Percentiles rank a stretch among this genome's conserved stretches.
These are phyloP conservation scores for Umbelopsis sp. DNA, from an alignment of 371 early-diverging fungal genomes.

Conservation along the genomic window DNA sequence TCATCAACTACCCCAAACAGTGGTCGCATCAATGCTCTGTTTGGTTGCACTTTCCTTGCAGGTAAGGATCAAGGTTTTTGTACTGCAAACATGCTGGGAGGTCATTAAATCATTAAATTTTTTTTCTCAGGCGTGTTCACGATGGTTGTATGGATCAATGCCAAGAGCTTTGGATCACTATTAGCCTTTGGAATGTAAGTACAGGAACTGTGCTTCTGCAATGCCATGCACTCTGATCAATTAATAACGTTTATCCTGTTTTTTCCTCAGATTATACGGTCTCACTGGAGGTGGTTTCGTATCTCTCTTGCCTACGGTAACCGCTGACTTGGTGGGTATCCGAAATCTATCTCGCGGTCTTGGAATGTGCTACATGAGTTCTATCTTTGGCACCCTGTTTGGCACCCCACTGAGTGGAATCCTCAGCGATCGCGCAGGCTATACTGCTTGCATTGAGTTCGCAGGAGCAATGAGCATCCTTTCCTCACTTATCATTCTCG, in stretches of 20 bases:
- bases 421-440: conserved; percentile 42
- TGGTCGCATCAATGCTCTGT: conserved; percentile 56
- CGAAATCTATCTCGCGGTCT: conserved; percentile 44
- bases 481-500: conserved; percentile 30
- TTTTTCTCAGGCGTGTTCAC: conserved; percentile 40
- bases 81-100: too few relatives aligned
- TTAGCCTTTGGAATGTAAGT: conserved; percentile 46
- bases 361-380: conserved; percentile 44
- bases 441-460: conserved; percentile 56
- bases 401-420: conserved; percentile 55
- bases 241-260: conserved; percentile 8
- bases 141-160: conserved; percentile 68
- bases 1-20: not conserved
- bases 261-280: conserved; percentile 34
- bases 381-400: conserved; percentile 45
- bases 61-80: conserved; percentile 23
- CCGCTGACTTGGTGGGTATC: conserved; percentile 51
- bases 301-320: conserved; percentile 48
- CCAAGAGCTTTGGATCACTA: conserved; percentile 45
- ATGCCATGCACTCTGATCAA: conserved; percentile 23
- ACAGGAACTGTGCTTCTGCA: conserved; percentile 34
- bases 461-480: conserved; percentile 45
- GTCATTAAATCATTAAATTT: not conserved
- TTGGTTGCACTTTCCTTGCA: conserved; percentile 46
- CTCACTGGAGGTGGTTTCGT: conserved; percentile 51